Evolutionary conservation across 1,284 basidiomycete genomes (phyloP).

Genomic region (Xerocomus nothofagi): DNA sequence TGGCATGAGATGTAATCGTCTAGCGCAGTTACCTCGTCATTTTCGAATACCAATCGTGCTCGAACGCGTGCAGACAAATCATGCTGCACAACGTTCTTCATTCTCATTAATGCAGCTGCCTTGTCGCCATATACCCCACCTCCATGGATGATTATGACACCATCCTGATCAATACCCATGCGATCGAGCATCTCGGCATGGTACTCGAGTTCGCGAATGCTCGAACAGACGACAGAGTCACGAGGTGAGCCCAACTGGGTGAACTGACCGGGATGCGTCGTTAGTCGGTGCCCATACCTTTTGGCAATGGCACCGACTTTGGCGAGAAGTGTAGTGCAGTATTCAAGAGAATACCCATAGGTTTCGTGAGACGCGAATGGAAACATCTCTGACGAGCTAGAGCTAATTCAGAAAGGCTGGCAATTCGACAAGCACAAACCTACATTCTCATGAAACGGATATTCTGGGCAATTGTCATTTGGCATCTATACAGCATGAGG

Average conservation of each 20-base stretch:
- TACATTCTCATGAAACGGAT: constrained; percentile 77
- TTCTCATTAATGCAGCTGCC: constrained; percentile 63
- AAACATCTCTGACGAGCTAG: constrained; percentile 81
- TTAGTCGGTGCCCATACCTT: constrained; percentile 78
- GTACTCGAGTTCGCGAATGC: constrained; percentile 78
- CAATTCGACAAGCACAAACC: not conserved
- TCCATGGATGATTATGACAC: constrained; percentile 81
- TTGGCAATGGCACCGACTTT: constrained; percentile 74
- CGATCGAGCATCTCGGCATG: constrained; percentile 85
- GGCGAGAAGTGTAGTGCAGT: constrained; percentile 42
- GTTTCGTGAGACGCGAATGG: constrained; percentile 84
- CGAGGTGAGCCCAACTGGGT: constrained; percentile 83
- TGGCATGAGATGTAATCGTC: not conserved
- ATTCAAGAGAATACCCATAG: constrained; percentile 79
- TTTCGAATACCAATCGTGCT: constrained; percentile 81
- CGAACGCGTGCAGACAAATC: constrained; percentile 65
- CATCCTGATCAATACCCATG: constrained; percentile 76
- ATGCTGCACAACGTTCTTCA: constrained; percentile 68
- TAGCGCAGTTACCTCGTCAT: constrained; percentile 69
- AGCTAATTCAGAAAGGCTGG: constrained; percentile 1
- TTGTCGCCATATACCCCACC: constrained; percentile 86
- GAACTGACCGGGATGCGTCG: constrained; percentile 86
- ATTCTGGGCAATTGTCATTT: constrained; percentile 35
- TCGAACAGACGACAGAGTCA: constrained; percentile 68
- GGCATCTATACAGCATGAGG: not conserved